phyloP scores from a whole-genome alignment of 495 filamentous ascomycete genomes.

The Podospora didyma region DNA sequence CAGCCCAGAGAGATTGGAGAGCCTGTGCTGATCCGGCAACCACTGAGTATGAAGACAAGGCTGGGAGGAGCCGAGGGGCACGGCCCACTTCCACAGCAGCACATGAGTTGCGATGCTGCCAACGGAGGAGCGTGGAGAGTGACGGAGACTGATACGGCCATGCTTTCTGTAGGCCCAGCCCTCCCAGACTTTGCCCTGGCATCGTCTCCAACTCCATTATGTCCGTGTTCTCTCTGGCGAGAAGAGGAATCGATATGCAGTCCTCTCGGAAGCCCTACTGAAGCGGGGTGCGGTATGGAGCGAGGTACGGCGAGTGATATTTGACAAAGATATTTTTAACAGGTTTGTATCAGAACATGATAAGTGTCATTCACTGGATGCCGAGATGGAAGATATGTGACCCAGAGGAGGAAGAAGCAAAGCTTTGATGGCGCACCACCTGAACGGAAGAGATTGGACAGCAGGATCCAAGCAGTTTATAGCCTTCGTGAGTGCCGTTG shows the following conservation, averaged over 20 bases:
- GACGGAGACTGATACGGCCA: background rate
- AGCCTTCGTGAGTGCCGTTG: background rate
- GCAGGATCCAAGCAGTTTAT: background rate
- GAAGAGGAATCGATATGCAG: too few species aligned
- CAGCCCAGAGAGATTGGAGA: constrained; percentile 21
- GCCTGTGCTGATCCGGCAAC: constrained; percentile 24
- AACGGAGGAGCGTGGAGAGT: background rate
- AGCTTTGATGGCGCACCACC: background rate
- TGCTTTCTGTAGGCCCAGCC: background rate
- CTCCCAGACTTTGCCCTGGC: background rate
- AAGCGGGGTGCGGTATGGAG: too few species aligned
- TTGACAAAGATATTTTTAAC: too few species aligned
- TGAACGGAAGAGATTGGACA: background rate
- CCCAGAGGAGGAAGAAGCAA: background rate
- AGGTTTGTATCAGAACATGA: too few species aligned
- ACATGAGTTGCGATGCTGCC: constrained; percentile 2
- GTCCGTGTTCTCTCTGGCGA: background rate
- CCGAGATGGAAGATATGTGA: background rate
- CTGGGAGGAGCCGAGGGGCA: background rate
- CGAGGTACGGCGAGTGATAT: too few species aligned
- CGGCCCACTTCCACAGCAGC: background rate
- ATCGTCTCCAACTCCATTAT: background rate
- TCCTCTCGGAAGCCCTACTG: too few species aligned
- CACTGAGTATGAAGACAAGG: constrained; percentile 18
- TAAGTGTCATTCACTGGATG: too few species aligned